phyloP scores from a whole-genome alignment of 768 basidiomycete species.

The Termitomyces sp. region DNA sequence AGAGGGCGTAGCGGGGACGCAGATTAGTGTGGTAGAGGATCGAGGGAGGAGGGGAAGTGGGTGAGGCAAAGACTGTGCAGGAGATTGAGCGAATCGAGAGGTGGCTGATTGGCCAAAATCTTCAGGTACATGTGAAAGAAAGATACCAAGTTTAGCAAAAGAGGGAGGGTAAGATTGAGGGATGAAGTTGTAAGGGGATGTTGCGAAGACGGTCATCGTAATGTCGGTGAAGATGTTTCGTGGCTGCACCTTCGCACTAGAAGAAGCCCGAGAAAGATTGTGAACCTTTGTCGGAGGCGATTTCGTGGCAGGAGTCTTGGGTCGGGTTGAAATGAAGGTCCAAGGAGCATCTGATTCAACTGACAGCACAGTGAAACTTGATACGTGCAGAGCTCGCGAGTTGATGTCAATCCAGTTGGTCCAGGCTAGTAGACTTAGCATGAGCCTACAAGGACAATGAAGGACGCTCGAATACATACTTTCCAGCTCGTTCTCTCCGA shows the following conservation, averaged over 20 bases:
- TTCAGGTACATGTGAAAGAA: slow-evolving; percentile 29
- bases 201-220: slow-evolving; percentile 44
- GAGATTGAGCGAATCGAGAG: slow-evolving; percentile 4
- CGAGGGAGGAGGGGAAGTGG: slow-evolving; percentile 46
- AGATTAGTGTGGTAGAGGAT: slow-evolving; percentile 53
- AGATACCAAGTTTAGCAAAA: slow-evolving; percentile 28
- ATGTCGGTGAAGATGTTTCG: slow-evolving; percentile 36
- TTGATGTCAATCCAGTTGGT: slow-evolving; percentile 40
- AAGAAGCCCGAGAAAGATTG: slow-evolving; percentile 14
- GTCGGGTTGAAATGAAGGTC: slow-evolving; percentile 40
- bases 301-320: slow-evolving; percentile 11
- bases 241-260: slow-evolving; percentile 17
- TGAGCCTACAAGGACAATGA: slow-evolving; percentile 1
- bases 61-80: slow-evolving; percentile 16
- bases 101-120: slow-evolving; percentile 13
- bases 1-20: slow-evolving; percentile 39
- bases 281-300: slow-evolving; percentile 20
- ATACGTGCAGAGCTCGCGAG: slow-evolving; percentile 36
- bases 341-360: slow-evolving; percentile 57
- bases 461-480: slow-evolving; percentile 60
- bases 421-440: slow-evolving; percentile 53
- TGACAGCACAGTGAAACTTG: slow-evolving; percentile 57
- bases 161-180: slow-evolving; percentile 32
- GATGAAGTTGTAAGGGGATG: slow-evolving; percentile 36
- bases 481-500: slow-evolving; percentile 54